Evolutionary conservation across 805 yeast genomes (phyloP), one percentile per base, ranked within the genome.

Genomic region (Saturnispora kantuleensis): DNA sequence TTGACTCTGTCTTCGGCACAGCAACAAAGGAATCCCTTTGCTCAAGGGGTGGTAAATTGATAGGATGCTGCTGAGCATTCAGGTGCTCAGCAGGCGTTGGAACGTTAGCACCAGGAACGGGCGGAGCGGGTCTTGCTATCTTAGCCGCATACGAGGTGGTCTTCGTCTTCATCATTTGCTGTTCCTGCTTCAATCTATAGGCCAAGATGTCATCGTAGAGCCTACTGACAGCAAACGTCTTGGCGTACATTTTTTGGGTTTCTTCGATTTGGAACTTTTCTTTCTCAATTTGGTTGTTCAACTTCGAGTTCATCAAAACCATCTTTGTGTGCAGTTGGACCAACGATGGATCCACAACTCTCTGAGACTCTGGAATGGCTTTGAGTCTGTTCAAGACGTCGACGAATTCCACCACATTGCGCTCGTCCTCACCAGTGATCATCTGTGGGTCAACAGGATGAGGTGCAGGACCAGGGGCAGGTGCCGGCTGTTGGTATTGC

Each of bases 121-220:
- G 41, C 7, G 45, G 45, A n/a, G 45, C 41, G 11, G 45, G 45
- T 9, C 33, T 31, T 31, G 35, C 13, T 10, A 30, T 30, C 13
- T 36, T 42, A 2, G 45, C 29, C 13, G 41, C 45, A 31, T 42
- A 42, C 10, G 45, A 37, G 12, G 45, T 21, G 26, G 26, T 16
- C 16, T 42, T 42, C 3, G 36, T 31, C 29, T 45, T 39, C 10
- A 42, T 6, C 39, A 38, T 39, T 26, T 45, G 50, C 29, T 55
- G 52, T 35, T 51, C 55, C 31, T 59, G 63, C 13, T 51, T 49
- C 50, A 71, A 60, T 57, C 79, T 61, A 28, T 68, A 64, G 47
- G 88, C 95, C 47, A 87, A 67, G 41, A 83, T 70, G 48, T 74
- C 75, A 58, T 87, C 95, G 55, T 87, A 88, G n/a, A 82, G 67